Evolutionary conservation across 352 stramenopile species (phyloP).

Genomic region (Phytophthora pistaciae): DNA sequence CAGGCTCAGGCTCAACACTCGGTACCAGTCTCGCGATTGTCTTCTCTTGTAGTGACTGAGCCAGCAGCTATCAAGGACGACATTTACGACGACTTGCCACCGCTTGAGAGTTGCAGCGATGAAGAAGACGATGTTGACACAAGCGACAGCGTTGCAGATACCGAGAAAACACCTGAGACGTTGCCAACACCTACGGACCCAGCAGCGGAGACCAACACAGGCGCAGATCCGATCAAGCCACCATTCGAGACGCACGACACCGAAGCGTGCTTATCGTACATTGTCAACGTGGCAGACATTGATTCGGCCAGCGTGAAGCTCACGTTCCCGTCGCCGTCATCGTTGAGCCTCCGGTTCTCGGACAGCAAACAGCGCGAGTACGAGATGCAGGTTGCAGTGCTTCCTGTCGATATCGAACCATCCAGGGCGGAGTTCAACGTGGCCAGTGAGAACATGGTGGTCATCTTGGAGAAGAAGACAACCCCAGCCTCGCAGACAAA

Average conservation of each 20-base stretch:
- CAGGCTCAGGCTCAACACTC: background rate
- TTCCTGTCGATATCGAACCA: conserved; percentile 43
- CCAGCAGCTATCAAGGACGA: conserved; percentile 26
- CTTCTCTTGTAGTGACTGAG: conserved; percentile 15
- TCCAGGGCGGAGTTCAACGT: conserved; percentile 53
- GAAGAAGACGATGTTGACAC: conserved; percentile 41
- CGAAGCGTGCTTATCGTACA: conserved; percentile 52
- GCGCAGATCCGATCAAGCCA: conserved; percentile 19
- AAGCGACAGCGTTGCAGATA: conserved; percentile 13
- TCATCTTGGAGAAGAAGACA: conserved; percentile 64
- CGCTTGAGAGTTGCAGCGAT: conserved; percentile 66
- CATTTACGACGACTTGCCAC: conserved; percentile 56
- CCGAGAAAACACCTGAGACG: background rate
- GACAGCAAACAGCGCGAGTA: conserved; percentile 28
- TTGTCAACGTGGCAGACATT: conserved; percentile 54
- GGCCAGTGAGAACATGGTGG: conserved; percentile 77
- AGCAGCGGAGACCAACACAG: background rate
- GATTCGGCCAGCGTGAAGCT: conserved; percentile 51
- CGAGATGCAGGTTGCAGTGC: conserved; percentile 40
- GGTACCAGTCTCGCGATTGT: background rate
- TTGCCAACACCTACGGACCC: conserved; percentile 1
- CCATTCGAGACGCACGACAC: conserved; percentile 59
- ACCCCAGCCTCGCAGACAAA: background rate
- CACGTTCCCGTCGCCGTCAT: conserved; percentile 40
- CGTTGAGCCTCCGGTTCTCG: conserved; percentile 48